These are phyloP conservation scores for Botryotinia calthae DNA, from an alignment of 2,329 filamentous ascomycete genomes.

Conservation along the genomic window DNA sequence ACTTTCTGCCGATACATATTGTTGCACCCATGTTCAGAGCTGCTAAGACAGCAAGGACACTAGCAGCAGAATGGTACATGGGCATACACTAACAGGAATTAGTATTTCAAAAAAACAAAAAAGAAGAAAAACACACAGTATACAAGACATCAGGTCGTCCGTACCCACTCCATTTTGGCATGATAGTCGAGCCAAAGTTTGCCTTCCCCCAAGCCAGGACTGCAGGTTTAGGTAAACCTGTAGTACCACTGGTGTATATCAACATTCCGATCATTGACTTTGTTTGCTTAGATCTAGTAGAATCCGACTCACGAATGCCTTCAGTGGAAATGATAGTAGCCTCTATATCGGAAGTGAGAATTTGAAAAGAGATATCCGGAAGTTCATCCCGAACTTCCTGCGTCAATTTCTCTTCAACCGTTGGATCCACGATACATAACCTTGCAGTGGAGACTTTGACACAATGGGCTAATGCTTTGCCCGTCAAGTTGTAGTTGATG, in stretches of 20 bases:
- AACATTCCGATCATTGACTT: constrained; percentile 62
- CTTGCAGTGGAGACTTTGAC: constrained; percentile 64
- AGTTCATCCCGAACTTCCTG: constrained; percentile 56
- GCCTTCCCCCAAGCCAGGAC: constrained; percentile 72
- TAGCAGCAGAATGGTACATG: constrained; percentile 79
- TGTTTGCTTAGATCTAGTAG: constrained; percentile 49
- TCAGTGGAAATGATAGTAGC: constrained; percentile 51
- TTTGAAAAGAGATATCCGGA: constrained; percentile 54
- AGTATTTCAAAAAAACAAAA: constrained; percentile 25
- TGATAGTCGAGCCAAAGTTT: constrained; percentile 52
- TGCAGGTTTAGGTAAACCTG: constrained; percentile 77
- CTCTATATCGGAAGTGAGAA: constrained; percentile 59
- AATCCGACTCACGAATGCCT: constrained; percentile 57
- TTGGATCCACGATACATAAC: constrained; percentile 67
- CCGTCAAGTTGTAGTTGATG: constrained; percentile 81
- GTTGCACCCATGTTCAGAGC: constrained; percentile 61
- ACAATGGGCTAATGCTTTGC: constrained; percentile 70
- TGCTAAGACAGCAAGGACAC: constrained; percentile 64
- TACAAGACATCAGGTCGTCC: constrained; percentile 67
- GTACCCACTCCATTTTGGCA: constrained; percentile 56
- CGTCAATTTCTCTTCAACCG: constrained; percentile 53
- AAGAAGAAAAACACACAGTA: constrained; percentile 52
- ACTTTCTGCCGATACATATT: constrained; percentile 70
- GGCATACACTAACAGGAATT: constrained; percentile 67
- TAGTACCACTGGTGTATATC: constrained; percentile 85